Conservation (phyloP, 768 basidiomycete species). For the Kwoniella mangroviensis region DNA sequence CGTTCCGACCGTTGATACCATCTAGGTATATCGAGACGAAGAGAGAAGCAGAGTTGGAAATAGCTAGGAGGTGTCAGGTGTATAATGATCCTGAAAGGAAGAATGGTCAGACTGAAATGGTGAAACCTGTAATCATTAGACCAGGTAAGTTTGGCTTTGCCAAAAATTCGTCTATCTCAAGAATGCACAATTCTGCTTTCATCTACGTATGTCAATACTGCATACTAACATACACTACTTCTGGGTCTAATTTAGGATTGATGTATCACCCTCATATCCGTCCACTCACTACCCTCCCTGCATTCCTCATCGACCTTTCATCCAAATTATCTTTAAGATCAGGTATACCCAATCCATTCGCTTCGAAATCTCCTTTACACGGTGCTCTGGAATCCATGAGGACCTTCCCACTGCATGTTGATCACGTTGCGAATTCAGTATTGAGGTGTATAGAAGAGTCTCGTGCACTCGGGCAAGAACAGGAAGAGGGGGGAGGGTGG, state of each 20-base stretch:
- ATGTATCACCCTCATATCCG: conserved; percentile 95
- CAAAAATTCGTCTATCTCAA: neutral
- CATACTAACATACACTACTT: neutral
- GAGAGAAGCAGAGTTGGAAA: conserved; percentile 79
- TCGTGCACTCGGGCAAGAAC: conserved; percentile 61
- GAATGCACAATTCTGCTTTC: neutral
- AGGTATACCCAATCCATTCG: conserved; percentile 41
- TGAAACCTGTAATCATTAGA: conserved; percentile 78
- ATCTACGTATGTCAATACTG: neutral
- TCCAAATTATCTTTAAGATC: conserved; percentile 63
- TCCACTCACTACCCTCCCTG: conserved; percentile 84
- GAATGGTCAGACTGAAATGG: conserved; percentile 31
- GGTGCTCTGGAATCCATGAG: conserved; percentile 73
- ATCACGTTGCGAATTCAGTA: conserved; percentile 87
- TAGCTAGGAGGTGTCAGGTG: conserved; percentile 64
- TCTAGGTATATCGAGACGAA: conserved; percentile 91
- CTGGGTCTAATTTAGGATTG: conserved; percentile 67
- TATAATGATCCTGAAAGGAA: conserved; percentile 26
- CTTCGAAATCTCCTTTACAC: conserved; percentile 44
- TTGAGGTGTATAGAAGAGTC: conserved; percentile 64
- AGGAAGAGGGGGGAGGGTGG: conserved; percentile 65
- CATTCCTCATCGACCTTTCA: conserved; percentile 80
- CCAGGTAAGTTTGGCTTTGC: conserved; percentile 69
- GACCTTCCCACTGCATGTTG: conserved; percentile 92
- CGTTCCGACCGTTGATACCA: conserved; percentile 84